Evolutionary conservation across 2,329 filamentous ascomycete species (phyloP), one percentile per base, ranked within the genome.

Genomic region (Cadophora sp.): DNA sequence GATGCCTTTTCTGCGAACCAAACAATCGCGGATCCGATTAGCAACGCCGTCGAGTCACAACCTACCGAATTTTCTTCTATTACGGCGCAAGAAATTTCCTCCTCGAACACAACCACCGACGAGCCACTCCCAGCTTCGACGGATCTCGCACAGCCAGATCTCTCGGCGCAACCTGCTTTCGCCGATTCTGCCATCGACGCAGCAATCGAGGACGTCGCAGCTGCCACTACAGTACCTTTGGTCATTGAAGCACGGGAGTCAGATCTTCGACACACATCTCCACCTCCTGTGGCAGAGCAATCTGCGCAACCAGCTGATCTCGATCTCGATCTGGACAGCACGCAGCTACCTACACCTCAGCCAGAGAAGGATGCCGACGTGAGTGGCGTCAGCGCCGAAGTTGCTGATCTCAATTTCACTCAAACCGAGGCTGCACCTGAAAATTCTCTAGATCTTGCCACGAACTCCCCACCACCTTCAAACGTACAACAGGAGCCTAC

Each of bases 211-310:
- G 74, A 75, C 40, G 64, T 66, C 22, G 37, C 71, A 9, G 70
- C 70, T 9, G 53, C 74, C 11, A 74, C 75, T 16, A 69, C 75
- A 22, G 69, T 77, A n/a, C 74, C 75, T 48, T 74, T 76, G 16
- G 68, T 77, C 9, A 70, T 79, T 26, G 76, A 78, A 22, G 73
- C 76, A 56, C 71, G 63, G 64, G 74, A 76, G 48, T 79, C 77
- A 40, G 76, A 78, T 69, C 66, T 78, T 27, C 65, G 76, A 66
- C 70, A 78, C 46, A 67, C 67, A 11, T 48, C 64, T 24, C 60
- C 67, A n/a, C 62, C 67, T 67, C 61, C 65, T 8, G 62, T 64
- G 3, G 55, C 53, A 58, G 64, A 55, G 29, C 68, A 62, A 55
- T 29, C 29, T 8, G 34, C 53, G 19, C 61, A 66, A 50, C 56